These are phyloP conservation scores for Massarina eburnea DNA, from an alignment of 2,329 filamentous ascomycete genomes.

Conservation along the genomic window DNA sequence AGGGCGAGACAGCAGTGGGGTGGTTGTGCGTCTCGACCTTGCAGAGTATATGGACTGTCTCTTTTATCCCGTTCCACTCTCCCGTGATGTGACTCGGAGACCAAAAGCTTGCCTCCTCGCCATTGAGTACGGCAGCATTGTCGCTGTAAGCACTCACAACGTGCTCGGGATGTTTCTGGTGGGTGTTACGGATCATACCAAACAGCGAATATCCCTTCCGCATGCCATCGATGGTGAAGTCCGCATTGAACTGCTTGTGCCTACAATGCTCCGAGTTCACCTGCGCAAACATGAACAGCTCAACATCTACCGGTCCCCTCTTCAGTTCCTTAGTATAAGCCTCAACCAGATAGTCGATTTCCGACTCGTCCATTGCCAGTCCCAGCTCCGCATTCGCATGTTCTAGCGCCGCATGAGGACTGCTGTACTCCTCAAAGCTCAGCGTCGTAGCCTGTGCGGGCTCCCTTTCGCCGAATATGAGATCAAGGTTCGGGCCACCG, in stretches of 20 bases:
- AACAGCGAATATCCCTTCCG: slow-evolving; percentile 81
- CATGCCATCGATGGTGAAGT: slow-evolving; percentile 90
- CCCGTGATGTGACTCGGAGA: slow-evolving; percentile 83
- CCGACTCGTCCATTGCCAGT: slow-evolving; percentile 80
- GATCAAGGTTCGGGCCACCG: slow-evolving; percentile 66
- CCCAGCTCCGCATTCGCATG: slow-evolving; percentile 83
- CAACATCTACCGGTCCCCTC: slow-evolving; percentile 78
- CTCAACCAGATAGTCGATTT: slow-evolving; percentile 93
- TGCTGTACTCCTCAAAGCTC: slow-evolving; percentile 64
- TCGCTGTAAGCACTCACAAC: slow-evolving; percentile 98
- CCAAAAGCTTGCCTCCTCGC: slow-evolving; percentile 75
- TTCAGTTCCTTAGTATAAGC: slow-evolving; percentile 69
- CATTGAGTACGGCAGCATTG: slow-evolving; percentile 90
- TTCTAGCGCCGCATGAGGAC: slow-evolving; percentile 71
- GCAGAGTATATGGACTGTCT: slow-evolving; percentile 81
- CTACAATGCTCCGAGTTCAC: slow-evolving; percentile 96
- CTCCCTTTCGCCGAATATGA: slow-evolving; percentile 75
- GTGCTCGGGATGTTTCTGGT: slow-evolving; percentile 72
- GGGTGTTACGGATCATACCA: slow-evolving; percentile 94
- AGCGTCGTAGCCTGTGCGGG: slow-evolving; percentile 71
- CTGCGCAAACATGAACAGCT: slow-evolving; percentile 99
- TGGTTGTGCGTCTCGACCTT: slow-evolving; percentile 99
- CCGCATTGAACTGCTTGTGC: slow-evolving; percentile 93
- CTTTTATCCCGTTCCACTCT: slow-evolving; percentile 83
- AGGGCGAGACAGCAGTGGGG: slow-evolving; percentile 92